Evolutionary conservation across 1,284 basidiomycete genomes (phyloP).

Genomic region (Ceratobasidium sp.): DNA sequence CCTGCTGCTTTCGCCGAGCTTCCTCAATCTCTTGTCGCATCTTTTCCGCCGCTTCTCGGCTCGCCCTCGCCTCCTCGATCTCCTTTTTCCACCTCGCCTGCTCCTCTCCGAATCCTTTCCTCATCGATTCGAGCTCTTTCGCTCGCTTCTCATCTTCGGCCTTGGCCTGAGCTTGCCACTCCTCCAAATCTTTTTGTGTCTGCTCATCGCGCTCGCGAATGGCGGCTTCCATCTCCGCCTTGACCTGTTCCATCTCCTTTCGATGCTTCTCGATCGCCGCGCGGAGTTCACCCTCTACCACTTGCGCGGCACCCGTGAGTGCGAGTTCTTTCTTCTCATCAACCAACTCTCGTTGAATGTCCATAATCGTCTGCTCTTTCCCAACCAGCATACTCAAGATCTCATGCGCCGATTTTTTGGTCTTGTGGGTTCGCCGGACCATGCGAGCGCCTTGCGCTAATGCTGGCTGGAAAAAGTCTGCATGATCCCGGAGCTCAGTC

Average conservation of each 20-base stretch:
- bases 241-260: constrained; percentile 7
- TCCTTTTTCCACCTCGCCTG: constrained; percentile 7
- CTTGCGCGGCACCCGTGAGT: constrained; percentile 4
- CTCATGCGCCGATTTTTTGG: constrained; percentile 1
- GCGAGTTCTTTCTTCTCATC: constrained; percentile 4
- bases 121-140: constrained; percentile 15
- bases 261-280: not conserved
- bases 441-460: not conserved
- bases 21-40: not conserved
- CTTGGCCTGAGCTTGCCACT: not conserved
- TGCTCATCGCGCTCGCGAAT: constrained; percentile 10
- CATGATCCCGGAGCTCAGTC: constrained; percentile 12
- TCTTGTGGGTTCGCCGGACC: not conserved
- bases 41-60: not conserved
- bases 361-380: not conserved
- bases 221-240: constrained; percentile 12
- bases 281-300: not conserved
- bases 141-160: constrained; percentile 2
- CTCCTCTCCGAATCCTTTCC: not conserved
- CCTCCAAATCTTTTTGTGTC: constrained; percentile 3
- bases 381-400: constrained; percentile 11
- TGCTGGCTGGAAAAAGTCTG: constrained; percentile 27
- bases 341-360: constrained; percentile 16
- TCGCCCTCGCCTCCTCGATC: not conserved
- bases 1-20: not conserved